Conservation (phyloP, 352 stramenopile species). For the Phytophthora colocasiae region DNA sequence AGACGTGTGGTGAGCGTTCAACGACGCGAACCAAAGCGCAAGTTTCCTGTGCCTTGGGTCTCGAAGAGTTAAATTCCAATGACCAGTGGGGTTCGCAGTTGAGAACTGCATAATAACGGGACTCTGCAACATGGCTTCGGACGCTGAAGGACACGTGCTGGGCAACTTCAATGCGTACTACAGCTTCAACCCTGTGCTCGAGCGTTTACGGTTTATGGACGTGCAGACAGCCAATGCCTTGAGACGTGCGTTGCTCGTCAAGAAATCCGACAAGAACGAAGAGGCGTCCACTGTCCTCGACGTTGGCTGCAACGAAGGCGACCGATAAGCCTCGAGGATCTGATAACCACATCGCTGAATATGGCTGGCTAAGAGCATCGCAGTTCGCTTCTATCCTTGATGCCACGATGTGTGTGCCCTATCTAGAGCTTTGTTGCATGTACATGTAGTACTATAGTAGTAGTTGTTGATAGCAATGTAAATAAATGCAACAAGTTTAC, state of each 20-base stretch:
- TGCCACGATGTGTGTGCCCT: no score
- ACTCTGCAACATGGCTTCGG: slow-evolving; percentile 37
- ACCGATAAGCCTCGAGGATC: no score
- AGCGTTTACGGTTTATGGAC: slow-evolving; percentile 81
- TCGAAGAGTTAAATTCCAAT: slow-evolving; percentile 60
- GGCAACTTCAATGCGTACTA: slow-evolving; percentile 78
- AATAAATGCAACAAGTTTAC: no score
- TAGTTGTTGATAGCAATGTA: no score
- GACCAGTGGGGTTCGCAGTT: slow-evolving; percentile 62
- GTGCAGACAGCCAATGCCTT: slow-evolving; percentile 46
- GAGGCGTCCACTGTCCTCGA: slow-evolving; percentile 62
- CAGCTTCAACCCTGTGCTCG: slow-evolving; percentile 81
- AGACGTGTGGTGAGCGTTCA: slow-evolving; percentile 56
- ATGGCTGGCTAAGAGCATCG: no score
- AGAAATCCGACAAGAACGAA: slow-evolving; percentile 12
- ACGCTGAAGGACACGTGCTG: slow-evolving; percentile 45
- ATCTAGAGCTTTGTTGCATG: no score
- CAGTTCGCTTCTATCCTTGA: no score
- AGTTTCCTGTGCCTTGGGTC: slow-evolving; percentile 68
- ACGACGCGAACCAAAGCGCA: slow-evolving; percentile 69
- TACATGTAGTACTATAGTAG: no score
- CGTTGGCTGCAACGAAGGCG: slow-evolving; percentile 78
- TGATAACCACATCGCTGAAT: no score
- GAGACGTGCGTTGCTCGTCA: slow-evolving; percentile 1
- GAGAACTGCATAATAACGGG: slow-evolving; percentile 63